Base-by-base conservation (phyloP, 768 basidiomycete genomes). In the Xerocomellus dryophilus region DNA sequence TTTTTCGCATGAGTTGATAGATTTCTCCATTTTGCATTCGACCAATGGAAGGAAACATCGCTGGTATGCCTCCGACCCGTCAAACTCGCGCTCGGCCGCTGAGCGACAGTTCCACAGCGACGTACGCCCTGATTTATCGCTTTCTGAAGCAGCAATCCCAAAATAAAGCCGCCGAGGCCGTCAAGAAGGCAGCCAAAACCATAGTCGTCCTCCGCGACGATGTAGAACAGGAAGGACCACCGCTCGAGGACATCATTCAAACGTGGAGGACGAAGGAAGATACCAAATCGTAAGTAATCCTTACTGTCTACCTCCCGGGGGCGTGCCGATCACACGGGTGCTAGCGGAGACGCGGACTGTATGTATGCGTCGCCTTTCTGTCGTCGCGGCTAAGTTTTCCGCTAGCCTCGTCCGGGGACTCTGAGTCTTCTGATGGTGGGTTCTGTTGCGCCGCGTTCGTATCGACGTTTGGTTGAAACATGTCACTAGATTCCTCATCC, bases 71-170 rank as follows among this genome's bases (percentile, higher is more conserved):
- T 31, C 39, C 10, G 12, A 32, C 11, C 10, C 6, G 10, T 32
- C 42, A 50, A 49, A 50, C 36, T 51, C 40, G 60, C 48, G 47
- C 36, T 47, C 36, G 10, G n/a, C 17, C 11, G 38, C 61, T 58
- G 47, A 66, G n/a, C 50, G 34, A 9, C 23, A 14, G 4, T 21
- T 43, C 17, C 35, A 31, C 64, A 92, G 91, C 77, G 21, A 85
- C 88, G 5, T 94, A 92, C 75, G 79, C 82, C 60, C 72, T 91
- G 46, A 83, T 94, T 53, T 80, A 91, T 64, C 74, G 81, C 9
- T 94, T 93, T 71, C 76, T 94, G 35, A 74, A 69, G 53, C 80
- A 83, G 63, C 82, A 78, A 43, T 77, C 80, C 0, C 86, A 92
- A 67, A 65, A 67, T 29, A 90, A 90, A 62, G 87, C 83, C 8